A percentile compares a stretch with the other conserved stretches of the same genome.
These are phyloP conservation scores for Cymbopogon flexuosus DNA, from an alignment of 202 grass and related monocot species.

Conservation along the genomic window DNA sequence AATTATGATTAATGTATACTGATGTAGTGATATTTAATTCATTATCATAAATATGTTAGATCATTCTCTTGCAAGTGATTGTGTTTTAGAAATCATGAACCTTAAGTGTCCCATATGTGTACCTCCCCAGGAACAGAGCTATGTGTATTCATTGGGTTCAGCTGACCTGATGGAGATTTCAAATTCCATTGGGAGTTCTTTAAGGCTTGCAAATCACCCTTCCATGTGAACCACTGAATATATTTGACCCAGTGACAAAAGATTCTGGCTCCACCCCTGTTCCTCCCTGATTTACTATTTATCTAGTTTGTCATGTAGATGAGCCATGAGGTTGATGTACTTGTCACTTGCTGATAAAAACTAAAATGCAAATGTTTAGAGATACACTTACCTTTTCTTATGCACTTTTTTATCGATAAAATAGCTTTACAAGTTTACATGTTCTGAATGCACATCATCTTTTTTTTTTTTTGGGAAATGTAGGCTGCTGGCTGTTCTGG, in stretches of 20 bases:
- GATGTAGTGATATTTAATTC: not conserved
- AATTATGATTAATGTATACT: not conserved
- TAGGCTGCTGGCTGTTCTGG: constrained; percentile 22
- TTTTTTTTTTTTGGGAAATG: not conserved
- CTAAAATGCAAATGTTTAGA: not conserved
- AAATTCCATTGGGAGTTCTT: not conserved
- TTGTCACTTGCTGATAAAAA: not conserved
- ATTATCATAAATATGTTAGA: not conserved
- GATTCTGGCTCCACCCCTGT: not conserved
- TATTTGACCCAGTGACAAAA: not conserved
- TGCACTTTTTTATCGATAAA: not conserved
- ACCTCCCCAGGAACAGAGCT: not conserved
- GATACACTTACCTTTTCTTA: not conserved
- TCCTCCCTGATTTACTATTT: not conserved
- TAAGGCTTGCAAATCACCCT: not conserved
- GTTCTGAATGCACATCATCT: not conserved
- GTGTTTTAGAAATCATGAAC: not conserved
- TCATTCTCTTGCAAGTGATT: not conserved
- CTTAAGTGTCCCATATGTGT: not conserved
- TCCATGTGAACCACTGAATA: not conserved
- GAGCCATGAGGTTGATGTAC: not conserved
- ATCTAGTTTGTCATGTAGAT: not conserved
- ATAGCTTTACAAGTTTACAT: not conserved
- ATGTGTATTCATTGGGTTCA: not conserved
- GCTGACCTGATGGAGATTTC: not conserved